Base-by-base conservation (phyloP, 164 flowering plant species). In the Kingdonia uniflora region DNA sequence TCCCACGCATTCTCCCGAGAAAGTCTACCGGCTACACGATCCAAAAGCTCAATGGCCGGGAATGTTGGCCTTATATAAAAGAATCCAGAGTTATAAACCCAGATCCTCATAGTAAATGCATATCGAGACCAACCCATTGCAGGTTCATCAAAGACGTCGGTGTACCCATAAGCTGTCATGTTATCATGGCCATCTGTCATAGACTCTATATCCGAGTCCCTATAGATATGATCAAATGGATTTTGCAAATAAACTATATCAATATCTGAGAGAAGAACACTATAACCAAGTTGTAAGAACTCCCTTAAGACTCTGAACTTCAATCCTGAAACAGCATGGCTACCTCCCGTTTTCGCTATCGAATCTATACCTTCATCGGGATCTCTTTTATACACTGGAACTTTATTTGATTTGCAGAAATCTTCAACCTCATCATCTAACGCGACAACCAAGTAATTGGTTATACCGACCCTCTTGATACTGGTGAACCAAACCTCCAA, bases 61-160 rank as follows among this genome's bases (percentile, higher is more conserved):
- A 86, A 60, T 17, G 97, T 92, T 14, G 99, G 99, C 61, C 97
- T 74, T 14, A 92, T 77, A 51, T 77, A 92, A 49, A 92, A 92
- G 73, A 92, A 92, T 19, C 99, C 99, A 24, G 96, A 92, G 60
- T 92, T 92, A 56, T 58, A 92, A 19, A 84, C 97, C 99, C 99
- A 92, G 52, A 88, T 86, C 51, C 99, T 70, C 85, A 88, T 86
- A 11, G 99, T 88, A 59, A 88, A 95, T 33, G 95, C 97, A 75
- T 80, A 88, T 20, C 92, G 76, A 45, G 99, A 87, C 95, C 95
- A 92, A 49, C 95, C 97, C 97, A 92, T 88, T 0, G 70, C 49
- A 54, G 95, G 95, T 52, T 92, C 95, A 65, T 92, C 91, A 52
- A 73, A 88, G 24, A 86, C 91, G 60, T 88, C 95, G 54, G 88